Evolutionary conservation across 2,329 filamentous ascomycete genomes (phyloP), one percentile per base, ranked within the genome.

Genomic region (Pseudogymnoascus sp.): DNA sequence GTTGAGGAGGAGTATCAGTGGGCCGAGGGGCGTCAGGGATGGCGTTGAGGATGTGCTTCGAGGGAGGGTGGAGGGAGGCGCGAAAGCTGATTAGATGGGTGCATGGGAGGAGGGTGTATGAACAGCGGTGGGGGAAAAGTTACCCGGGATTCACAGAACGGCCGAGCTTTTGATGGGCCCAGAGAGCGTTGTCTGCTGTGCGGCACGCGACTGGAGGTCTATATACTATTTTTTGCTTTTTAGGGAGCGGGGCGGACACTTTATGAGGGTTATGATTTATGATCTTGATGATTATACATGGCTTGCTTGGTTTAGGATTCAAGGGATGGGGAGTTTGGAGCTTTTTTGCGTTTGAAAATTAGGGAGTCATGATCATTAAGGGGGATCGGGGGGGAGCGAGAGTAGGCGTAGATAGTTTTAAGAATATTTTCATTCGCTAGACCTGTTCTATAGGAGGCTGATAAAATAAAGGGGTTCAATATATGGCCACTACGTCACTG

Each of bases 1-100:
- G 68, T 75, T 88, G 61, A 78, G 84, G 6, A 75, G 80, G 66
- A 86, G 79, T 72, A 88, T 88, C 49, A 85, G 83, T 64, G 79
- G 77, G 4, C 85, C 85, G 0, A 78, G 74, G 23, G 81, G 63
- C 14, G 63, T 72, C 8, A 67, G 66, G 33, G 69, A 65, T 61
- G 70, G 71, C 3, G 63, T 72, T 26, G 69, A 73, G 63, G 70
- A 73, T 63, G 69, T 72, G 52, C 61, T 72, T 41, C 62, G 66
- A 38, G 65, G 61, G 26, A 63, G 65, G 11, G 39, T 33, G 19
- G 35, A 58, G 39, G 41, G 35, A 1, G 49, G 49, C 11, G 49
- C 49, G 29, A 55, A 10, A 35, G 49, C n/a, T 19, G 49, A 52
- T 16, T 52, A 52, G 45, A 52, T 31, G 45, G 45, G 45, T 31